Evolutionary conservation across 345 rosid genomes (phyloP).

Genomic region (Salix viminalis): DNA sequence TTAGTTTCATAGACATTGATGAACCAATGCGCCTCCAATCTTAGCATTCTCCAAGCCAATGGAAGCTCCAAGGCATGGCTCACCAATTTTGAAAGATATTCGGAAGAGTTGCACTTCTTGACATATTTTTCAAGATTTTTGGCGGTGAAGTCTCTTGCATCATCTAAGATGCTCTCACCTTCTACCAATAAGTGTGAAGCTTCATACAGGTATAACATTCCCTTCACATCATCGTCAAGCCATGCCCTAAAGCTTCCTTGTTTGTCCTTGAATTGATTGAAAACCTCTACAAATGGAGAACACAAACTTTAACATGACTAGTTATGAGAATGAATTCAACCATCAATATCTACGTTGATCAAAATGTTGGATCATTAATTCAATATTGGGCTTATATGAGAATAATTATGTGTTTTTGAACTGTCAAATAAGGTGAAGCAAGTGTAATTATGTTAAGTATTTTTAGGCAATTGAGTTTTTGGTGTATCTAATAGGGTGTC

Average conservation of each 20-base stretch:
- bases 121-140: slow-evolving; percentile 22
- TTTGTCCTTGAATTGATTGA: slow-evolving; percentile 17
- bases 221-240: slow-evolving; percentile 16
- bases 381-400: too few relatives aligned
- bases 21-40: slow-evolving; percentile 33
- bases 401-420: too few relatives aligned
- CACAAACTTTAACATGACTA: not conserved
- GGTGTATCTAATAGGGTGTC: too few relatives aligned
- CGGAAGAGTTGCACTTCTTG: not conserved
- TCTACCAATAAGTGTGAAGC: slow-evolving; percentile 26
- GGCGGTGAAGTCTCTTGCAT: slow-evolving; percentile 18
- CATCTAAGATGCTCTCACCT: slow-evolving; percentile 24
- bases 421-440: too few relatives aligned
- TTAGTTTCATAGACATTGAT: slow-evolving; percentile 26
- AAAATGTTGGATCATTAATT: too few relatives aligned
- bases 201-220: slow-evolving; percentile 34
- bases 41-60: slow-evolving; percentile 24
- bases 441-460: too few relatives aligned
- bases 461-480: too few relatives aligned
- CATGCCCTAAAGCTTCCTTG: slow-evolving; percentile 1
- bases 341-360: not conserved
- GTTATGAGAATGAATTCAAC: too few relatives aligned
- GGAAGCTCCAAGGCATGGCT: slow-evolving; percentile 39
- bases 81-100: slow-evolving; percentile 16
- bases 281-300: slow-evolving; percentile 21